Base-by-base conservation (phyloP, 805 yeast genomes). In the Metschnikowia lachancei region DNA sequence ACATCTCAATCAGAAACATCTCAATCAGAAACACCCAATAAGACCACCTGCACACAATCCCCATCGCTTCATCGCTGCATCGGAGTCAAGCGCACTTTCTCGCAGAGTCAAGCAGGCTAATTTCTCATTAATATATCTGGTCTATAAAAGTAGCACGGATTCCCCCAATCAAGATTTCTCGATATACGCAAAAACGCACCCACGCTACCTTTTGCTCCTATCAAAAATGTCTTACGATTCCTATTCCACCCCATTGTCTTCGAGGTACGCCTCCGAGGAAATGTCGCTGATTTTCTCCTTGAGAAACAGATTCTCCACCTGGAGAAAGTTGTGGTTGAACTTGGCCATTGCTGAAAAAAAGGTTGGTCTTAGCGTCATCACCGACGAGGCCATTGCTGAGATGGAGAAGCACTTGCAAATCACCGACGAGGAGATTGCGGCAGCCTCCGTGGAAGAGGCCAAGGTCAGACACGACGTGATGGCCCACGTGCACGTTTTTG, bases 381-480 rank as follows among this genome's bases (percentile, higher is more conserved):
- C 92, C 22, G 96, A 90, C 56, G 94, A 88, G 65, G 99, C 98
- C 41, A 80, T 94, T 56, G 85, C 78, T 63, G 87, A 94, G 75
- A 85, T 94, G 89, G 71, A 78, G 53, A 65, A 74, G 18, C 85
- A 94, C 67, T 74, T 92, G 60, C 78, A 69, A 41, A 90, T 94
- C 71, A 83, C 97, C 8, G 97, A 92, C 66, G 95, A 87, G 58
- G 98, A 95, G 63, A 89, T 94, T 54, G 89, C 77, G 47, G 86
- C 76, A 47, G 98, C 99, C 36, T 74, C 91, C 48, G 81, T 80
- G 57, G 97, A 94, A 72, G 99, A 94, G 71, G 96, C 98, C 43
- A 90, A 86, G 66, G 98, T 94, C 48, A 87, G 99, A 75, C 99
- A 94, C 69, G 99, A 94, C 65, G 99, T 94, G 59, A 94, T 94